These are phyloP conservation scores for Monosporozyma yasuniensis DNA, from an alignment of 805 yeast species.

Conservation along the genomic window DNA sequence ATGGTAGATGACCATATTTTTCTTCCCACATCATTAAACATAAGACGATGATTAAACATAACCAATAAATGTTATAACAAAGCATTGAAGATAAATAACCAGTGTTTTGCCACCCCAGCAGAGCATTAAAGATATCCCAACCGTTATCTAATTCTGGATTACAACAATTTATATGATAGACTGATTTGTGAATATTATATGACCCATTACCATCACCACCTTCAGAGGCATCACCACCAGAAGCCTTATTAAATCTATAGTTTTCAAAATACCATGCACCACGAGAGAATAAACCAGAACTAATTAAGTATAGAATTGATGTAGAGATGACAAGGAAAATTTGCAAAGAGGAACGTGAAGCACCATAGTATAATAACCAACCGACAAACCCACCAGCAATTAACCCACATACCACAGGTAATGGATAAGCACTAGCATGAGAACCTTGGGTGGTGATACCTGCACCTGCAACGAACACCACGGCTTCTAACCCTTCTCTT, in stretches of 20 bases:
- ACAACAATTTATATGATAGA: conserved; percentile 97
- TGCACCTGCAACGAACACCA: conserved; percentile 93
- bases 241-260: conserved; percentile 48
- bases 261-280: conserved; percentile 85
- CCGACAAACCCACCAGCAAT: conserved; percentile 74
- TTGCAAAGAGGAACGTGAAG: conserved; percentile 75
- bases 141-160: conserved; percentile 87
- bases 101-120: conserved; percentile 95
- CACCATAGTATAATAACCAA: conserved; percentile 64
- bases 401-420: conserved; percentile 86
- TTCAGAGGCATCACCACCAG: conserved; percentile 96
- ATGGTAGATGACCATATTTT: conserved; percentile 72
- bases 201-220: conserved; percentile 93
- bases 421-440: conserved; percentile 71
- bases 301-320: conserved; percentile 75
- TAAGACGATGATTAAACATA: conserved; percentile 48
- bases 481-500: conserved; percentile 96
- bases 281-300: conserved; percentile 90
- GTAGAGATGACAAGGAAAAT: conserved; percentile 82
- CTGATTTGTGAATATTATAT: conserved; percentile 66
- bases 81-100: conserved; percentile 90
- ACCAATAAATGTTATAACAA: conserved; percentile 86
- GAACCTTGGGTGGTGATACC: conserved; percentile 51
- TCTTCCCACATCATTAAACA: conserved; percentile 71
- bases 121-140: conserved; percentile 94